phyloP scores from a whole-genome alignment of 352 stramenopile genomes.

The Pythium aristosporum region DNA sequence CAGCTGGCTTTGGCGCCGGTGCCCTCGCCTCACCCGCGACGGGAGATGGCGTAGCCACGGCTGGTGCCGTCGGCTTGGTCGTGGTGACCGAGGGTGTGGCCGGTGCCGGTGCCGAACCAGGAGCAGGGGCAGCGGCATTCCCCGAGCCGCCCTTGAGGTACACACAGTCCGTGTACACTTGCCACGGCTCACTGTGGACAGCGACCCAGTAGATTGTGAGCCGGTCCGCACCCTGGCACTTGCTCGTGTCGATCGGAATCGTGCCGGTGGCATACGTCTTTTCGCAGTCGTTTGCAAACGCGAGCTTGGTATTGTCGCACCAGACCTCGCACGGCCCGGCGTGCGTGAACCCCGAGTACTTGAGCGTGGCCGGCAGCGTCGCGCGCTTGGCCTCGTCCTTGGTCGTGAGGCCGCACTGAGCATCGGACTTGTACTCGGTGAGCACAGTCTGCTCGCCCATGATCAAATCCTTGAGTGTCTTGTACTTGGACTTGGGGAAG shows the following conservation, averaged over 20 bases:
- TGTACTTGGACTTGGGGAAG: constrained; percentile 37
- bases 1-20: background rate
- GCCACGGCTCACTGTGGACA: constrained; percentile 49
- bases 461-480: constrained; percentile 43
- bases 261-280: constrained; percentile 34
- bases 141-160: constrained; percentile 35
- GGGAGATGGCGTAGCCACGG: background rate
- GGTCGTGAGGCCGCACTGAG: constrained; percentile 39
- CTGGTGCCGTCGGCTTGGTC: constrained; percentile 1
- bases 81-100: constrained; percentile 9
- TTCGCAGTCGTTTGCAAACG: constrained; percentile 49
- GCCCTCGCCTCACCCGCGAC: constrained; percentile 6
- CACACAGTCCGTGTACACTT: constrained; percentile 65
- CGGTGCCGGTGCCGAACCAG: constrained; percentile 13
- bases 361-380: constrained; percentile 40
- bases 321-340: constrained; percentile 57
- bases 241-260: constrained; percentile 43
- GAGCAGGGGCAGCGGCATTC: background rate
- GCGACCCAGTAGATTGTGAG: constrained; percentile 63
- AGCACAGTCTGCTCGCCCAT: constrained; percentile 44
- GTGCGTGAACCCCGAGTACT: constrained; percentile 56
- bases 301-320: constrained; percentile 55
- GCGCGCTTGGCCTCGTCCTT: constrained; percentile 40
- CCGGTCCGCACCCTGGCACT: constrained; percentile 44
- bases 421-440: constrained; percentile 31